Evolutionary conservation across 2,329 filamentous ascomycete species (phyloP), one percentile per base, ranked within the genome.

Genomic region (Trichophyton benhamiae): DNA sequence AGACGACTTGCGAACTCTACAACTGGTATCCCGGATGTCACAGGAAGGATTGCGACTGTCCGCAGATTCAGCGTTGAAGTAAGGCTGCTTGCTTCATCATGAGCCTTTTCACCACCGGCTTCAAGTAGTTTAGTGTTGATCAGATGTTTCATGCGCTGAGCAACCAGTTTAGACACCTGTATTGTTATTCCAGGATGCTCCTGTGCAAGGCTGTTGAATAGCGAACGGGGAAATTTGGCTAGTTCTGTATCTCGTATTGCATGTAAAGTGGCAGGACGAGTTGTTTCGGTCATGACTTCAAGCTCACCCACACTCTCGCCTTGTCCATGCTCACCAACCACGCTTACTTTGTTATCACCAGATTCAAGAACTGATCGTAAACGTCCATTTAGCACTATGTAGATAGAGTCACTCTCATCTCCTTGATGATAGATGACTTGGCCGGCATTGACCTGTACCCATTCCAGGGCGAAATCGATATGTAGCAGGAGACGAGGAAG

Each of bases 131-230:
- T 88, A 67, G 91, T 87, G 67, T 97, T 90, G 20, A 97, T 84
- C 44, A 96, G 76, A 48, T 89, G 83, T 63, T 92, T 82, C 94
- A 99, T 97, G 2, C 94, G 85, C 41, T 91, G 91, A 0, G 94
- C 94, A 68, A 99, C 96, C 67, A 99, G 94, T 74, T 97, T 99
- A 1, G 94, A 97, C 30, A 99, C 95, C 74, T 97, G 96, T 73
- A 99, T 97, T 0, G 94, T 97, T 69, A 99, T 99, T 49, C 91
- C 95, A 3, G 94, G 94, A 70, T 99, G 94, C 70, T 99, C 94
- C 70, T 96, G 87, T 0, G 94, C 94, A 60, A 99, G 82, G 70
- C 94, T 99, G 78, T 99, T 99, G 79, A 99, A 99, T 0, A 99
- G 77, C 0, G 90, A 96, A 62, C 92, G 88, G 0, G 94, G 94